phyloP scores from a whole-genome alignment of 106 monocot species.

The Phalaenopsis aphrodite region DNA sequence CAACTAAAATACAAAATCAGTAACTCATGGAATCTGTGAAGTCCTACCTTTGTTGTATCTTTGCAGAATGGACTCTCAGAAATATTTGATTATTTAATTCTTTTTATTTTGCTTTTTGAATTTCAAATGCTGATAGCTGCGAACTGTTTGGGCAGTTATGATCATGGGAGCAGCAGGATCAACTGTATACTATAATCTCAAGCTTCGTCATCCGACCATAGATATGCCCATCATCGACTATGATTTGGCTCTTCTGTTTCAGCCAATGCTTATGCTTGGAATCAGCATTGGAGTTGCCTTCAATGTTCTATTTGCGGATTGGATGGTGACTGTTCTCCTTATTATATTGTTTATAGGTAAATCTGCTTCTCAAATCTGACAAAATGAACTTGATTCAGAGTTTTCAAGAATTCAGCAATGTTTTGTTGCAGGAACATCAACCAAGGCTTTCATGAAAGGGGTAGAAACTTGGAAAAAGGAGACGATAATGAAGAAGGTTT shows the following conservation, averaged over 20 bases:
- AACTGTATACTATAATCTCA: constrained; percentile 58
- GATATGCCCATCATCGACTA: constrained; percentile 67
- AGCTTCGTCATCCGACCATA: constrained; percentile 49
- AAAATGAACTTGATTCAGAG: background rate
- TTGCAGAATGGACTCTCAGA: background rate
- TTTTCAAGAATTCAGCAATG: constrained; percentile 1
- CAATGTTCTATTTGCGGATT: constrained; percentile 56
- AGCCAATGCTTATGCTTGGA: constrained; percentile 61
- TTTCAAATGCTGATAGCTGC: background rate
- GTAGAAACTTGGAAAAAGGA: constrained; percentile 70
- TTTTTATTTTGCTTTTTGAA: background rate
- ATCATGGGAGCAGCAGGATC: constrained; percentile 65
- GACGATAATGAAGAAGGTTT: constrained; percentile 44
- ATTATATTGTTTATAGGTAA: constrained; percentile 56
- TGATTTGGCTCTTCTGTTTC: constrained; percentile 43
- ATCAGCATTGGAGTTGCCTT: constrained; percentile 65
- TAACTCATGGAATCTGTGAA: background rate
- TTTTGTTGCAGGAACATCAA: constrained; percentile 35
- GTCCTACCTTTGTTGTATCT: background rate
- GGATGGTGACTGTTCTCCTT: constrained; percentile 65
- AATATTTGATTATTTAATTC: background rate
- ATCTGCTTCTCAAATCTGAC: background rate
- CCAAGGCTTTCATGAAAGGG: constrained; percentile 54
- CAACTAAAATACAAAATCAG: background rate
- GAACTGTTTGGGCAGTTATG: constrained; percentile 29